Conservation (phyloP, 345 rosid genomes). For the Syzygium aqueum region DNA sequence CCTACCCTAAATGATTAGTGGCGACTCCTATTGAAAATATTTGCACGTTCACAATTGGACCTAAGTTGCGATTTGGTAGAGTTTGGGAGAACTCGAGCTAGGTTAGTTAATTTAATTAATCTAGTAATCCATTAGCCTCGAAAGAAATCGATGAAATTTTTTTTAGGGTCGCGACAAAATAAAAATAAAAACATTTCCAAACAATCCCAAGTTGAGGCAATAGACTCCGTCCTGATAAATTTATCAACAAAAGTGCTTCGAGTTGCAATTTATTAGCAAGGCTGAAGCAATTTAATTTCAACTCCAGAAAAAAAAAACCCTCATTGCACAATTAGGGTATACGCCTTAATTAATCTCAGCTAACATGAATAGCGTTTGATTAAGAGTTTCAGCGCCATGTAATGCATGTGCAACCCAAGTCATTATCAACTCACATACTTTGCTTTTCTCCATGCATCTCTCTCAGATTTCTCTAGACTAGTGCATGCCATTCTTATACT, state of each 20-base stretch:
- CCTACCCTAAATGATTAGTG: no score
- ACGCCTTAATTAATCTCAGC: neutral
- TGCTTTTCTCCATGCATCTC: neutral
- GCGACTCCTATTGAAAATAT: no score
- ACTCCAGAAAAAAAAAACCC: neutral
- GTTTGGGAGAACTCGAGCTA: no score
- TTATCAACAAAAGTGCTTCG: neutral
- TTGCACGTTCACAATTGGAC: no score
- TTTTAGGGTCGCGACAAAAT: no score
- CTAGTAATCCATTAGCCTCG: no score
- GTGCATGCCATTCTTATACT: neutral
- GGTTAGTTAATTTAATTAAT: no score
- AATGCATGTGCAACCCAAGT: neutral
- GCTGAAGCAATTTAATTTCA: neutral
- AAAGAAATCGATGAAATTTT: no score
- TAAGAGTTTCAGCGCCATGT: neutral
- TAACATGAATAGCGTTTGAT: neutral
- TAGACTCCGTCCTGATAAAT: neutral
- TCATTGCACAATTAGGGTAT: neutral
- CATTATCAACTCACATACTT: neutral
- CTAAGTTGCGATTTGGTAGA: no score
- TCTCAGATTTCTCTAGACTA: neutral
- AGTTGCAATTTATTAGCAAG: neutral
- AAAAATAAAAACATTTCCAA: neutral
- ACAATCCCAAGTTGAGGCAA: neutral